Evolutionary conservation across 1,139 yeast species (phyloP), one percentile per base, ranked within the genome.

Genomic region (Zhuliangozyma parablackwelliae): DNA sequence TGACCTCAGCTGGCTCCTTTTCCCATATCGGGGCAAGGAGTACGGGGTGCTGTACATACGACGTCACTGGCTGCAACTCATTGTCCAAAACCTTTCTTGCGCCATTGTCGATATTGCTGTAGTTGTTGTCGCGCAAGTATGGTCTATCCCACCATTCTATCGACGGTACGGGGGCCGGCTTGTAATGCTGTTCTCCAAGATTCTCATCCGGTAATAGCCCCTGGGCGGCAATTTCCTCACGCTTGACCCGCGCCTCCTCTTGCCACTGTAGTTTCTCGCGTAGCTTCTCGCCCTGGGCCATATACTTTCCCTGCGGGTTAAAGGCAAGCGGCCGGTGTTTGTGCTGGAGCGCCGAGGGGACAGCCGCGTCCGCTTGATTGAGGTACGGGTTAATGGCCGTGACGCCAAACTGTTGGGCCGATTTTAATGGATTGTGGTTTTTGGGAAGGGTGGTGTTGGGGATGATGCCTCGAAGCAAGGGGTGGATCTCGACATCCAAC

Each of bases 121-220:
- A 65, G 26, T 50, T 47, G 23, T 51, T 38, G 26, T 59, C 69
- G 30, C 57, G 56, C 9, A 75, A 47, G 35, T 59, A 71, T 8
- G 76, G 78, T 40, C 63, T 58, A 56, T 87, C 95, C 96, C 96
- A 87, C 95, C 95, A 86, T 56, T 86, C 95, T 3, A 78, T 61
- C 10, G 44, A 45, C 0, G 92, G 92, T 0, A 89, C 89, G 20
- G 40, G 51, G 2, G 51, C 57, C 0, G 65, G 63, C 38, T 60
- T 58, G 51, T 71, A 83, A 8, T 56, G 49, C 4, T 73, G 70
- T 48, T 83, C 94, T 2, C 78, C 81, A 0, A 72, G 44, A 3
- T 53, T 50, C 16, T 62, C 58, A 43, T 79, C 72, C 0, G 85
- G 71, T 3, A 69, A 54, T 4, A 78, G 51, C 0, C 84, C 84